Percentiles rank a stretch among this genome's conserved stretches.
phyloP scores from a whole-genome alignment of 768 basidiomycete genomes.

The Lentinula boryana region DNA sequence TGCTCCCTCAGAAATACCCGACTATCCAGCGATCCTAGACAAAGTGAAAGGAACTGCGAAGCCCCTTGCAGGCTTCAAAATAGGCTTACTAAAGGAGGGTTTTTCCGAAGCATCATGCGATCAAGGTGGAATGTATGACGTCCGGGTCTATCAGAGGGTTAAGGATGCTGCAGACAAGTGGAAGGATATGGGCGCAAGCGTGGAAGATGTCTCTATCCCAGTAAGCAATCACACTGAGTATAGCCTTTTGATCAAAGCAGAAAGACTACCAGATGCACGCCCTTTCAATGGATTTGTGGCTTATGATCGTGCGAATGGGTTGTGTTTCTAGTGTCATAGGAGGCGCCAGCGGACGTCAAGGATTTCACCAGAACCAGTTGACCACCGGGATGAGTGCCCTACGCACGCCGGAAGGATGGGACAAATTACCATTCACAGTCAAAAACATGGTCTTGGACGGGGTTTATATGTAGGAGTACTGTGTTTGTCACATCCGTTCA shows the following conservation, averaged over 20 bases:
- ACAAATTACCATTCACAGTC: neutral
- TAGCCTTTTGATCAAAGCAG: no score
- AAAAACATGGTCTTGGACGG: conserved; percentile 5
- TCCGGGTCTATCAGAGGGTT: neutral
- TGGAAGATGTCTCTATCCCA: conserved; percentile 1
- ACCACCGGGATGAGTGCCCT: neutral
- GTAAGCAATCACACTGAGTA: neutral
- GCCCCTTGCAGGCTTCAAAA: conserved; percentile 1
- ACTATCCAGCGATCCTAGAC: conserved; percentile 1
- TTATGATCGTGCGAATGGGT: neutral
- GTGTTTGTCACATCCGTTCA: neutral
- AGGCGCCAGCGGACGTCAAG: neutral
- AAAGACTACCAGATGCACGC: neutral
- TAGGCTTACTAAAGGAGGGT: conserved; percentile 3
- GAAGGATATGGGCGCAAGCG: neutral
- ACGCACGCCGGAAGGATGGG: neutral
- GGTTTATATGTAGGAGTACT: neutral
- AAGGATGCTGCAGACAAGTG: neutral
- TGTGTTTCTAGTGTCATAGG: neutral
- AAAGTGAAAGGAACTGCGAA: neutral
- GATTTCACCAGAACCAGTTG: neutral
- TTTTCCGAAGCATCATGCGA: neutral
- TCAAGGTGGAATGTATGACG: neutral
- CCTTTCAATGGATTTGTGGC: neutral
- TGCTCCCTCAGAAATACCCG: neutral